Evolutionary conservation across 441 rosid genomes (phyloP).

Genomic region (Adansonia madagascariensis): DNA sequence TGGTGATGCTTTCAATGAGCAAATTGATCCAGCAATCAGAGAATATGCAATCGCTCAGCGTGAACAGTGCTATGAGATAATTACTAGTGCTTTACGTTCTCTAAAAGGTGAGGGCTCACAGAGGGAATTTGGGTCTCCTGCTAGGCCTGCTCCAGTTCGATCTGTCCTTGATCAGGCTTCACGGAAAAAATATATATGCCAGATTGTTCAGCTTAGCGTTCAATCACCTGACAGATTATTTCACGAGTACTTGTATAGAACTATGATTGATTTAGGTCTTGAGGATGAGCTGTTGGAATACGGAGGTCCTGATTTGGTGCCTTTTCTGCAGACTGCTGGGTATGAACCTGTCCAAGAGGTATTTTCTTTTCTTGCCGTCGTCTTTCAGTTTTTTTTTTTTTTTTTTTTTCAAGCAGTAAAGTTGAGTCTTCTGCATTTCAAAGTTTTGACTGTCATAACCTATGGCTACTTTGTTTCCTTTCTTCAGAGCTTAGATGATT

Average conservation of each 20-base stretch:
- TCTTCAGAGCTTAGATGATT: constrained; percentile 6
- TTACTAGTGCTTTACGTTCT: constrained; percentile 73
- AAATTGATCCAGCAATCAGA: constrained; percentile 71
- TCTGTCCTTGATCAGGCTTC: constrained; percentile 73
- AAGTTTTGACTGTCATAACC: neutral
- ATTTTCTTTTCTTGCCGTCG: constrained; percentile 28
- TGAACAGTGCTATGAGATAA: constrained; percentile 88
- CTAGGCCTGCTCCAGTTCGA: constrained; percentile 46
- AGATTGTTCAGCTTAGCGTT: constrained; percentile 93
- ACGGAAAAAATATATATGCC: constrained; percentile 75
- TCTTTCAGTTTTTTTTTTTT: constrained; percentile 6
- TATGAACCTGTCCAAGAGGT: constrained; percentile 73
- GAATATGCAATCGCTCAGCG: constrained; percentile 82
- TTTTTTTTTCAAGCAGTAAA: neutral
- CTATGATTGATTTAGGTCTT: constrained; percentile 89
- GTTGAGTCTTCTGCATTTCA: neutral
- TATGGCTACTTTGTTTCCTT: constrained; percentile 15
- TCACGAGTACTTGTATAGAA: constrained; percentile 76
- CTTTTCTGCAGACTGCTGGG: constrained; percentile 86
- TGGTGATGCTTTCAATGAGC: constrained; percentile 94
- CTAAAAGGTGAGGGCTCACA: constrained; percentile 57
- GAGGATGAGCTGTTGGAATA: constrained; percentile 92
- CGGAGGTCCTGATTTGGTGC: constrained; percentile 96
- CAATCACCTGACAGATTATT: constrained; percentile 88
- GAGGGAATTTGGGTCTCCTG: constrained; percentile 63